Conservation (phyloP, 495 filamentous ascomycete genomes). For the Lasiosphaeris hirsuta region DNA sequence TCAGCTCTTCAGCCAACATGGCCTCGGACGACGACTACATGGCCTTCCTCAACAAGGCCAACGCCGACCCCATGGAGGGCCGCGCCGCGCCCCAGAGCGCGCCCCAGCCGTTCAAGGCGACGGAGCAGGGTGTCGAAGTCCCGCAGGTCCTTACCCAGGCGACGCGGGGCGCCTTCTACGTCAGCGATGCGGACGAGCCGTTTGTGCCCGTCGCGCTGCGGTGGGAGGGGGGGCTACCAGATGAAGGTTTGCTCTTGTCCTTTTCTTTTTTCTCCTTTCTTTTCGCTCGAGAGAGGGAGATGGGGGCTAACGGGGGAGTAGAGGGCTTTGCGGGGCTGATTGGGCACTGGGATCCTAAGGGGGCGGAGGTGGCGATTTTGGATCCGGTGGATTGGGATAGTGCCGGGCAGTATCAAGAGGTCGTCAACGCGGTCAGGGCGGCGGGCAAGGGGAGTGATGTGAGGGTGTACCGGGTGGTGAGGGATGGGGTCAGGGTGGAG, state of each 20-base stretch:
- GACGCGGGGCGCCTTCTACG: conserved; percentile 60
- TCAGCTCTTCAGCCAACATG: conserved; percentile 43
- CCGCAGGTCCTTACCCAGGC: conserved; percentile 54
- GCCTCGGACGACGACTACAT: conserved; percentile 77
- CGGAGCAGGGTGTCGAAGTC: conserved; percentile 48
- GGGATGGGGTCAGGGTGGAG: conserved; percentile 61
- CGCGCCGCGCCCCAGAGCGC: conserved; percentile 16
- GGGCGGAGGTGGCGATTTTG: conserved; percentile 50
- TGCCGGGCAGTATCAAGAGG: conserved; percentile 53
- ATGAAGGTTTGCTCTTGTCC: conserved; percentile 57
- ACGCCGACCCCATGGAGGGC: conserved; percentile 58
- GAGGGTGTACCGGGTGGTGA: conserved; percentile 65
- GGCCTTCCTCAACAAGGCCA: conserved; percentile 80
- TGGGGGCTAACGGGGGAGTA: conserved; percentile 21
- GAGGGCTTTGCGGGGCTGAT: conserved; percentile 59
- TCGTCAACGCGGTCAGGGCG: conserved; percentile 56
- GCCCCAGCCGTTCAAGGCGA: conserved; percentile 42
- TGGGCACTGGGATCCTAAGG: conserved; percentile 44
- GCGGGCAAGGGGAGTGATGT: conserved; percentile 59
- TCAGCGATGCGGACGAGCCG: conserved; percentile 79
- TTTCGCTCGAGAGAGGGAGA: not conserved
- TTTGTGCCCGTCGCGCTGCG: conserved; percentile 70
- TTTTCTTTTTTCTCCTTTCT: conserved; percentile 13
- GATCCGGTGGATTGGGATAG: conserved; percentile 60
- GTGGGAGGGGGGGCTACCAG: conserved; percentile 59